Evolutionary conservation across 2,329 filamentous ascomycete genomes (phyloP).

Genomic region (Acarospora socialis): DNA sequence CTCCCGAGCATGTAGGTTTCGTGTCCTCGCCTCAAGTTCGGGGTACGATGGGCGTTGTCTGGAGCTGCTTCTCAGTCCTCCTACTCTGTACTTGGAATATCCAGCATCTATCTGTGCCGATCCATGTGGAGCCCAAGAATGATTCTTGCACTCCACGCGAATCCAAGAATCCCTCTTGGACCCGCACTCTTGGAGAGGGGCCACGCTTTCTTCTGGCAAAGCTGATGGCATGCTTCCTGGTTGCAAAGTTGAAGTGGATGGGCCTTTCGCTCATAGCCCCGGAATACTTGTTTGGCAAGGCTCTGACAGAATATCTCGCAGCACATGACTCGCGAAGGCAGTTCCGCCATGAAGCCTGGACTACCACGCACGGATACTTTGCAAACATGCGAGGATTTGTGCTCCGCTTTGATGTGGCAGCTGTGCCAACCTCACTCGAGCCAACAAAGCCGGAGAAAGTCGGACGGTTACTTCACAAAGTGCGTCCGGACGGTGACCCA

Average conservation of each 20-base stretch:
- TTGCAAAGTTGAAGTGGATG: conserved; percentile 9
- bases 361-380: conserved; percentile 8
- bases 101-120: conserved; percentile 7
- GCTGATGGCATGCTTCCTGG: conserved; percentile 1
- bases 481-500: conserved; percentile 1
- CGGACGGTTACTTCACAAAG: conserved; percentile 1
- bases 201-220: not conserved
- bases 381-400: conserved; percentile 12
- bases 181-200: too few species aligned
- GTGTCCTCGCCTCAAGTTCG: conserved; percentile 5
- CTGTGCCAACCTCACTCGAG: conserved; percentile 1
- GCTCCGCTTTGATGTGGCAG: conserved; percentile 4
- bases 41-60: conserved; percentile 8
- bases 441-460: conserved; percentile 1
- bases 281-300: conserved; percentile 7
- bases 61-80: conserved; percentile 7
- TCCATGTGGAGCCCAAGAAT: conserved; percentile 1
- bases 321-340: conserved; percentile 3
- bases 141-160: too few species aligned
- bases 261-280: conserved; percentile 1
- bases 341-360: conserved; percentile 6
- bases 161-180: too few species aligned
- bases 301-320: conserved; percentile 4
- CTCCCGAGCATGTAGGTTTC: conserved; percentile 3
- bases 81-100: conserved; percentile 9